Conservation (phyloP, 768 basidiomycete genomes). For the Xerocomellus chrysenteron region DNA sequence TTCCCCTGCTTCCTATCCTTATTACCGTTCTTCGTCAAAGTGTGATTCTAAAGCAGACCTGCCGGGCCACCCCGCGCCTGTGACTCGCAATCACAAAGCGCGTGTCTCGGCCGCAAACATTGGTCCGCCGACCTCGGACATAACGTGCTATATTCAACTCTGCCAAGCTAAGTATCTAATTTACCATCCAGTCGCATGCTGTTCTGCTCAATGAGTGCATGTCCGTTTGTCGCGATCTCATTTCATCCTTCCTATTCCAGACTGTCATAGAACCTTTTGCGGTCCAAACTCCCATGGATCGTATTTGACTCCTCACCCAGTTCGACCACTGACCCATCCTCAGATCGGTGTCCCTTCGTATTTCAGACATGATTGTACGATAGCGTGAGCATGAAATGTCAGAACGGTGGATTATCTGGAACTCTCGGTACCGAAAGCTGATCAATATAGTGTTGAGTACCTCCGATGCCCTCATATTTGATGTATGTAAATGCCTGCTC, state of each 20-base stretch:
- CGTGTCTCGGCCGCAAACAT: neutral
- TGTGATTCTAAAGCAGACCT: neutral
- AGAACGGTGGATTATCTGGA: too few relatives aligned
- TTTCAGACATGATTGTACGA: too few relatives aligned
- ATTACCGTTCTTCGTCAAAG: neutral
- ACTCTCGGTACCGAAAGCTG: too few relatives aligned
- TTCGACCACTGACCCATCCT: too few relatives aligned
- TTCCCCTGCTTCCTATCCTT: neutral
- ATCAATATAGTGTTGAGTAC: too few relatives aligned
- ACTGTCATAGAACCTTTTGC: neutral
- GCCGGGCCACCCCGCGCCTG: neutral
- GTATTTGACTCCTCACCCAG: too few relatives aligned
- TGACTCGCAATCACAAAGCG: neutral
- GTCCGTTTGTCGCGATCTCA: neutral
- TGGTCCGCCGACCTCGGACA: neutral
- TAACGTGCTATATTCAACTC: neutral
- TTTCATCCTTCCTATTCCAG: neutral
- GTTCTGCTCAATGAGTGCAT: neutral
- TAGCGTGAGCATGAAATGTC: too few relatives aligned
- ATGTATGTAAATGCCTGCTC: too few relatives aligned
- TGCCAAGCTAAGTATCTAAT: neutral
- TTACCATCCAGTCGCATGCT: neutral
- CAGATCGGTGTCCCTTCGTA: too few relatives aligned
- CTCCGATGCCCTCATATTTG: too few relatives aligned
- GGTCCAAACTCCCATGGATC: too few relatives aligned